Percentiles rank a stretch among this genome's conserved stretches.
Conservation (phyloP, 2,329 filamentous ascomycete genomes). For the Aspergillus intermedius region DNA sequence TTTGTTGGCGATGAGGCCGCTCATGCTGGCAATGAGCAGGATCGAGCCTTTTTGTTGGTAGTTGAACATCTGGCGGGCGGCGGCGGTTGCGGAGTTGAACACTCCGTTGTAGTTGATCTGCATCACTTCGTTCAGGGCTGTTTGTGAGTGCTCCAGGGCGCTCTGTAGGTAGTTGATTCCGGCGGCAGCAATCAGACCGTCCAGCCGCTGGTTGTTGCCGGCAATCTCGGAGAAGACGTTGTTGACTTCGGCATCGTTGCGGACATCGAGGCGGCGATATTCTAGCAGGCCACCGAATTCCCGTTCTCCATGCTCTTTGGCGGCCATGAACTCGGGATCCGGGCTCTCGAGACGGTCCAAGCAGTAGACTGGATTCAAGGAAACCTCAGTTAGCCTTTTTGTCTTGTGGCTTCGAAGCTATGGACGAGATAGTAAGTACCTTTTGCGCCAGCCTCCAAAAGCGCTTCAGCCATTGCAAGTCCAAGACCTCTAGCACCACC, state of each 20-base stretch:
- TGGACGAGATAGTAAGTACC: conserved; percentile 19
- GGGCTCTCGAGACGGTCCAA: conserved; percentile 43
- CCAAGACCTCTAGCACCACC: conserved; percentile 41
- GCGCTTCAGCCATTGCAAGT: conserved; percentile 40
- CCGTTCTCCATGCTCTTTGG: conserved; percentile 29
- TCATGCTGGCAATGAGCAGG: conserved; percentile 47
- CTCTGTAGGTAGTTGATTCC: conserved; percentile 38
- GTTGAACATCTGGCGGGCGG: conserved; percentile 44
- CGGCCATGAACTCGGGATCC: conserved; percentile 36
- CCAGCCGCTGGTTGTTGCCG: conserved; percentile 28
- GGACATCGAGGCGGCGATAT: conserved; percentile 45
- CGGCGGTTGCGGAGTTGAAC: conserved; percentile 43
- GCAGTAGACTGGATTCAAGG: conserved; percentile 36
- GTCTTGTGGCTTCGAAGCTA: neutral
- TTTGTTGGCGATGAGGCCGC: conserved; percentile 45
- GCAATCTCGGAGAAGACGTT: conserved; percentile 31
- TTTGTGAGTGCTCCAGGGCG: conserved; percentile 36
- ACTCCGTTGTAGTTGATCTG: conserved; percentile 46
- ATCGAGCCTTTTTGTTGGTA: conserved; percentile 46
- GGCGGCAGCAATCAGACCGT: conserved; percentile 39
- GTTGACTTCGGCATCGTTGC: conserved; percentile 32
- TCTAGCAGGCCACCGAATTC: conserved; percentile 37
- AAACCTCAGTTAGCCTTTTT: neutral
- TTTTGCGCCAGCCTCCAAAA: conserved; percentile 44
- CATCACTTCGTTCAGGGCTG: conserved; percentile 39